Percentiles rank a stretch among this genome's conserved stretches.
Evolutionary conservation across 139 green algal species (phyloP).

Genomic region (Microglena sp.): DNA sequence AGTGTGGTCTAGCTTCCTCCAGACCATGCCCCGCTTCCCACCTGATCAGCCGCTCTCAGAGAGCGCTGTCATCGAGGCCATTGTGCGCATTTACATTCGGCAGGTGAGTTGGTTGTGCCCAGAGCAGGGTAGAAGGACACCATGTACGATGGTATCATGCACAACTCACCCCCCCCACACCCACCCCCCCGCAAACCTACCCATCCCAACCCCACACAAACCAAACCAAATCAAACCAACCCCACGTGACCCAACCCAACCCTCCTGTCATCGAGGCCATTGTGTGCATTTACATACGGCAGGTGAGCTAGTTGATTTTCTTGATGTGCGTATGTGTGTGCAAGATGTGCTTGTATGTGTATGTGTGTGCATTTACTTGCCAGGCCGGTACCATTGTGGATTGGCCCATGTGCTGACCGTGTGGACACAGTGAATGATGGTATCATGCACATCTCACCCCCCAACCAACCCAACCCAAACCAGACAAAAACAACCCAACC

Average conservation of each 20-base stretch:
- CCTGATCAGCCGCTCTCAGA: constrained; percentile 12
- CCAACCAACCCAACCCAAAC: no score
- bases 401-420: neutral
- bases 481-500: no score
- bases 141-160: constrained; percentile 30
- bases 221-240: no score
- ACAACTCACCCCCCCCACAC: no score
- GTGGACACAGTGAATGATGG: constrained; percentile 23
- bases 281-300: constrained; percentile 26
- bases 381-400: no score
- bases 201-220: no score
- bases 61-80: constrained; percentile 14
- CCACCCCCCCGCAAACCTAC: no score
- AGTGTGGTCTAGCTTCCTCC: neutral
- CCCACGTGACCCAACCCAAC: no score
- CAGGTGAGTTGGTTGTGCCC: neutral
- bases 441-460: constrained; percentile 28
- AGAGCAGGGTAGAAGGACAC: constrained; percentile 5
- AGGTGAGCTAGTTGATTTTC: neutral
- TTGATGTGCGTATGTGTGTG: no score
- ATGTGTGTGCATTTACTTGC: no score
- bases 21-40: neutral
- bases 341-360: no score
- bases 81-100: constrained; percentile 30
- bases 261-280: constrained; percentile 23